These are phyloP conservation scores for Solanum hybrid DNA, from an alignment of 305 asterid genomes.

Conservation along the genomic window DNA sequence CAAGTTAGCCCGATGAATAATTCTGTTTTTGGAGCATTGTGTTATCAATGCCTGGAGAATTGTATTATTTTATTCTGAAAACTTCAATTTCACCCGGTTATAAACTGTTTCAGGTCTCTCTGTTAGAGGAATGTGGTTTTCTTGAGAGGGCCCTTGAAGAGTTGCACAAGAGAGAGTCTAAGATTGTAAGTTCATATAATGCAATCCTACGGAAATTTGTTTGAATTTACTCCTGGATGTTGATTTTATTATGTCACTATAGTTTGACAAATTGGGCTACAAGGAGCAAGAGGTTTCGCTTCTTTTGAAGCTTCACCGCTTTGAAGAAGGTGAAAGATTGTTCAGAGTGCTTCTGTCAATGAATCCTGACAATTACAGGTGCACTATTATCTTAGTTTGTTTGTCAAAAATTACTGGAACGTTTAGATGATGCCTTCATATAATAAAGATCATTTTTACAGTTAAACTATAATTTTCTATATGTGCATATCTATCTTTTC, in stretches of 20 bases:
- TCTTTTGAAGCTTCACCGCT: slow-evolving; percentile 63
- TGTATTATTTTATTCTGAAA: slow-evolving; percentile 10
- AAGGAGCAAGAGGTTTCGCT: slow-evolving; percentile 88
- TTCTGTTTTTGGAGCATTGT: not conserved
- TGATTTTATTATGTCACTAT: slow-evolving; percentile 13
- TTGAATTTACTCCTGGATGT: not conserved
- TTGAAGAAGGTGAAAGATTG: slow-evolving; percentile 69
- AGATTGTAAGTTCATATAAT: slow-evolving; percentile 55
- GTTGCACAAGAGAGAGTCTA: slow-evolving; percentile 72
- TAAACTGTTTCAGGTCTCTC: slow-evolving; percentile 50
- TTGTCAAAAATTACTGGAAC: not conserved
- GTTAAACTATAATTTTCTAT: not conserved
- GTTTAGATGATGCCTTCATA: not conserved
- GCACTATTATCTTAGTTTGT: slow-evolving; percentile 3
- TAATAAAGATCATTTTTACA: not conserved
- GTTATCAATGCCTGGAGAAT: slow-evolving; percentile 3
- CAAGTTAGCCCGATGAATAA: not conserved
- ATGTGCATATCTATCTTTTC: not conserved
- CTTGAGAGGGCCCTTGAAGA: slow-evolving; percentile 84
- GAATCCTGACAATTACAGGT: slow-evolving; percentile 97
- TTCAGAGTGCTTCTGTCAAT: slow-evolving; percentile 62
- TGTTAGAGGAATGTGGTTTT: slow-evolving; percentile 86
- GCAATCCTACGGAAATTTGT: not conserved
- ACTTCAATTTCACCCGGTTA: not conserved
- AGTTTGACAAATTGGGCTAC: slow-evolving; percentile 74